Evolutionary conservation across 2,329 filamentous ascomycete species (phyloP).

Genomic region (Rhynchosporium secalis): DNA sequence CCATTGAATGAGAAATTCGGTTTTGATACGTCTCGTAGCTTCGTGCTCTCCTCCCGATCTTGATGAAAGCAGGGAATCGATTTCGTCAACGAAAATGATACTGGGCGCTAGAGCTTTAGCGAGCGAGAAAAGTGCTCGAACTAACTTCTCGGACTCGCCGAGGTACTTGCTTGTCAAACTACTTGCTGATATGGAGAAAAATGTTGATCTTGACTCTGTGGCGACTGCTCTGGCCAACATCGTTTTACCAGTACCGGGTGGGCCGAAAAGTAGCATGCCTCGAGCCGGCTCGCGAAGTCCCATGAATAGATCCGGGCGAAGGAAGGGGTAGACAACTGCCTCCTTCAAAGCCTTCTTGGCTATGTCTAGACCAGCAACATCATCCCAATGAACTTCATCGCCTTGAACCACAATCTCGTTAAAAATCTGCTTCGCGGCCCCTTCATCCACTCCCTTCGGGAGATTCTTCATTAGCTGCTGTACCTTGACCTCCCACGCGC

Average conservation of each 20-base stretch:
- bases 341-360: constrained; percentile 93
- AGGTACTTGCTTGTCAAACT: constrained; percentile 94
- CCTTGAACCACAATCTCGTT: constrained; percentile 95
- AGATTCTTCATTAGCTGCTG: constrained; percentile 71
- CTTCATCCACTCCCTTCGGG: constrained; percentile 77
- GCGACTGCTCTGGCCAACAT: constrained; percentile 95
- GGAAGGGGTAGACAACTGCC: constrained; percentile 93
- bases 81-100: constrained; percentile 98
- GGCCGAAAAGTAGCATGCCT: constrained; percentile 94
- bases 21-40: constrained; percentile 91
- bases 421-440: constrained; percentile 84
- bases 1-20: constrained; percentile 97
- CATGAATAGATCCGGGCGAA: constrained; percentile 94
- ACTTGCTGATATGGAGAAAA: constrained; percentile 95
- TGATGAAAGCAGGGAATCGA: constrained; percentile 87
- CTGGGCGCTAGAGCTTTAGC: constrained; percentile 87
- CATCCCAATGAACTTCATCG: constrained; percentile 91
- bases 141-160: constrained; percentile 94
- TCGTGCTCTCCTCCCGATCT: constrained; percentile 88
- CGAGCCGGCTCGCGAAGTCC: constrained; percentile 89
- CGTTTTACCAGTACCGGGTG: constrained; percentile 96
- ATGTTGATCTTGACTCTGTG: constrained; percentile 90
- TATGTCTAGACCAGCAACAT: constrained; percentile 85
- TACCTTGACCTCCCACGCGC: constrained; percentile 62
- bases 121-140: constrained; percentile 86